A percentile compares a stretch with the other conserved stretches of the same genome.
These are phyloP conservation scores for Chlamydomonas asymmetrica DNA, from an alignment of 139 green algal species.

Conservation along the genomic window DNA sequence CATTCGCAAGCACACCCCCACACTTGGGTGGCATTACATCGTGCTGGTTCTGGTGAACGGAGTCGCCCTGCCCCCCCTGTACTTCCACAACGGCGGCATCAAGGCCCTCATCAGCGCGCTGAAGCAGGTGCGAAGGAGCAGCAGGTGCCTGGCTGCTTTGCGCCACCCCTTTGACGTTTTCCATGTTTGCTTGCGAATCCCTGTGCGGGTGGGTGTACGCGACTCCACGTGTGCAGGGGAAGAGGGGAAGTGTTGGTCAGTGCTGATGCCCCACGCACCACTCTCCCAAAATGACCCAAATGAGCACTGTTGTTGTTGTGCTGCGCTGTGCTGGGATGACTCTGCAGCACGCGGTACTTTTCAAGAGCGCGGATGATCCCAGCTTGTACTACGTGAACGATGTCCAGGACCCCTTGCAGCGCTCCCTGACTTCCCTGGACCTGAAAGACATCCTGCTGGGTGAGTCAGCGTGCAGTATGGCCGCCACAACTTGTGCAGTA, in stretches of 20 bases:
- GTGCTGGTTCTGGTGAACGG: slow-evolving; percentile 74
- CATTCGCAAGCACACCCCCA: slow-evolving; percentile 66
- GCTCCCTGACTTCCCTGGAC: slow-evolving; percentile 58
- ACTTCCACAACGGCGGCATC: slow-evolving; percentile 73
- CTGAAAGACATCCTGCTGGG: slow-evolving; percentile 59
- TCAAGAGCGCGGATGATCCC: slow-evolving; percentile 55
- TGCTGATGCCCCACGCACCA: too few relatives aligned
- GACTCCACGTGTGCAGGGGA: too few relatives aligned
- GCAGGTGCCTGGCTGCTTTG: too few relatives aligned
- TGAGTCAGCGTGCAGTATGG: too few relatives aligned
- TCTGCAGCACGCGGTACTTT: slow-evolving; percentile 58
- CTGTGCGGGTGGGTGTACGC: too few relatives aligned
- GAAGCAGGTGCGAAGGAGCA: slow-evolving; percentile 67
- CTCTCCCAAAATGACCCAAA: too few relatives aligned
- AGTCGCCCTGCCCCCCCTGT: slow-evolving; percentile 75
- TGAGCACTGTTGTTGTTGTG: too few relatives aligned
- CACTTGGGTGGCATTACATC: slow-evolving; percentile 67
- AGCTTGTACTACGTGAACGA: slow-evolving; percentile 72
- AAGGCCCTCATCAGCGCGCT: slow-evolving; percentile 59
- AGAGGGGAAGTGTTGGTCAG: too few relatives aligned
- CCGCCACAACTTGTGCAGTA: too few relatives aligned
- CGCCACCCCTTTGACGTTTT: too few relatives aligned
- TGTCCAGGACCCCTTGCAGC: slow-evolving; percentile 74
- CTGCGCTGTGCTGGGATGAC: background rate
- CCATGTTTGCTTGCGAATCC: too few relatives aligned